These are phyloP conservation scores for Cryptococcus jaspeensis DNA, from an alignment of 1,284 basidiomycete species.

Conservation along the genomic window DNA sequence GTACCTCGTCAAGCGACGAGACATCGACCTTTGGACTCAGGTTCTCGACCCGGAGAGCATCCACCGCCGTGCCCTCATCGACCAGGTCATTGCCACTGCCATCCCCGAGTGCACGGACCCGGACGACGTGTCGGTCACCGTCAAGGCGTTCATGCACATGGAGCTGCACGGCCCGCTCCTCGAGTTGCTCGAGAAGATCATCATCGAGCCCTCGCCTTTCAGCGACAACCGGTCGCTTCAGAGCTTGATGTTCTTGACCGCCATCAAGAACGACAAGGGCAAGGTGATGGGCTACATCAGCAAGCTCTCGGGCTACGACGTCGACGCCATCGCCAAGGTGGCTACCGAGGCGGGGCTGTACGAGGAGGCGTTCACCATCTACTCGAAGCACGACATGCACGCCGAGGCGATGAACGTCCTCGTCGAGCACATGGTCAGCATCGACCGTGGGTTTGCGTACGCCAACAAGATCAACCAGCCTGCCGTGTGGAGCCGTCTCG, in stretches of 20 bases:
- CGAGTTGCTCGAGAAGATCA: constrained; percentile 97
- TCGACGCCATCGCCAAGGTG: constrained; percentile 92
- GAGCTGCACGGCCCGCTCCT: constrained; percentile 97
- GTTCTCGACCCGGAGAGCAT: constrained; percentile 88
- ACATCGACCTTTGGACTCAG: constrained; percentile 94
- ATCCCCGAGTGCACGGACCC: constrained; percentile 97
- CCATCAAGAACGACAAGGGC: constrained; percentile 96
- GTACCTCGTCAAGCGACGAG: constrained; percentile 94
- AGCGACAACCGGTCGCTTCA: constrained; percentile 95
- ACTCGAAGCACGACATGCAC: constrained; percentile 92
- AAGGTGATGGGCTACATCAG: constrained; percentile 99
- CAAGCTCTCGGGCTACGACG: constrained; percentile 93
- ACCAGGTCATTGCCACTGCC: constrained; percentile 93
- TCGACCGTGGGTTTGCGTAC: constrained; percentile 94
- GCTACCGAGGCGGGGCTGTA: constrained; percentile 94
- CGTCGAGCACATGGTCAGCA: constrained; percentile 96
- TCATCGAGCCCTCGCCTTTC: constrained; percentile 95
- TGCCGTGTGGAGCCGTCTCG: constrained; percentile 94
- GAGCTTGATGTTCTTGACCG: constrained; percentile 91
- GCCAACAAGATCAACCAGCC: constrained; percentile 96
- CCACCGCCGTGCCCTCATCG: constrained; percentile 89
- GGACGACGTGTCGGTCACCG: constrained; percentile 96
- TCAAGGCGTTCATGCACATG: constrained; percentile 97
- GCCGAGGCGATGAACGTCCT: constrained; percentile 95
- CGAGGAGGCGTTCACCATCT: constrained; percentile 96